Evolutionary conservation across 495 filamentous ascomycete species (phyloP).

Genomic region (Aspergillus steynii): DNA sequence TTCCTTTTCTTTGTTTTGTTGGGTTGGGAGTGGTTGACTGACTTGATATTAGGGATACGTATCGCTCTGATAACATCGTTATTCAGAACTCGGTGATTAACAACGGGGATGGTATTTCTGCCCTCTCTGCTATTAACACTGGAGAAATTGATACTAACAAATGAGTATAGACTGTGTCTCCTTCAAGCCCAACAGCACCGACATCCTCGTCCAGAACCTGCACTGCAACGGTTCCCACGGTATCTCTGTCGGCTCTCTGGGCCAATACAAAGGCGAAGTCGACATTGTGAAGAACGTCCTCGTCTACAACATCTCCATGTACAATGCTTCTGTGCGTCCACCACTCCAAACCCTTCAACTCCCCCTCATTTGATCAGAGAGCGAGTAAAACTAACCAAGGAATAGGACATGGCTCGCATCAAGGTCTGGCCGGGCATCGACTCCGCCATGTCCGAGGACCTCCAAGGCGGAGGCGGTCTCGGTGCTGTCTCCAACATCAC

Average conservation of each 20-base stretch:
- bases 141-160: slow-evolving; percentile 10
- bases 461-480: slow-evolving; percentile 61
- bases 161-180: slow-evolving; percentile 60
- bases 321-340: slow-evolving; percentile 52
- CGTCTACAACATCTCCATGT: slow-evolving; percentile 67
- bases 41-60: slow-evolving; percentile 51
- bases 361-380: background rate
- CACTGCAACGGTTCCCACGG: slow-evolving; percentile 72
- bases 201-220: slow-evolving; percentile 70
- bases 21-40: background rate
- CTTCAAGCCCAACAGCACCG: slow-evolving; percentile 76
- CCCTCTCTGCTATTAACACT: background rate
- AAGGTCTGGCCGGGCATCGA: slow-evolving; percentile 66
- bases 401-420: slow-evolving; percentile 64
- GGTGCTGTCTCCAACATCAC: slow-evolving; percentile 58
- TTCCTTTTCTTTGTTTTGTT: background rate
- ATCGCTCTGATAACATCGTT: slow-evolving; percentile 59
- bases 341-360: background rate
- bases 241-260: slow-evolving; percentile 69
- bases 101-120: slow-evolving; percentile 60
- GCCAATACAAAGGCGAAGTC: slow-evolving; percentile 61
- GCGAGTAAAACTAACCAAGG: slow-evolving; percentile 1
- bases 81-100: slow-evolving; percentile 69
- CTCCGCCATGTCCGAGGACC: slow-evolving; percentile 51
- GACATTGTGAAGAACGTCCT: slow-evolving; percentile 68